These are phyloP conservation scores for Geranium rotundifolium DNA, from an alignment of 345 rosid species.

Conservation along the genomic window DNA sequence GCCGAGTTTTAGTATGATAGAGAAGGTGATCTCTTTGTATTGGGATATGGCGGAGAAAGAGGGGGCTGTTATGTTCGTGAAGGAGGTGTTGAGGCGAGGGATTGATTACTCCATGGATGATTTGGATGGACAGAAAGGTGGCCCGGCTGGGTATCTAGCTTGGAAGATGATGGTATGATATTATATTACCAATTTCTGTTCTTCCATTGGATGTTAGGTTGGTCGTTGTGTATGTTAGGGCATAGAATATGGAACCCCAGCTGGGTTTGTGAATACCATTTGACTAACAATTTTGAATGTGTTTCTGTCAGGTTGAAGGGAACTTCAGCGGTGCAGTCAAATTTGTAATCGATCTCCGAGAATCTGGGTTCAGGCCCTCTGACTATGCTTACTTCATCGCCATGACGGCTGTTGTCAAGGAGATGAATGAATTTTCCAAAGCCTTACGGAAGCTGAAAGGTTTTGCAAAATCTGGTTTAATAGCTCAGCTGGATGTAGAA, in stretches of 20 bases:
- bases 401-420: conserved; percentile 90
- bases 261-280: background rate
- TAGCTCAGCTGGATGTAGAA: conserved; percentile 49
- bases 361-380: conserved; percentile 76
- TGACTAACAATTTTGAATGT: background rate
- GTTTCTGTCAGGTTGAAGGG: conserved; percentile 54
- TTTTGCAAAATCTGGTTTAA: conserved; percentile 41
- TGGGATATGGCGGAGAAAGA: conserved; percentile 67
- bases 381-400: conserved; percentile 75
- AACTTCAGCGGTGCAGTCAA: conserved; percentile 58
- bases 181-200: background rate
- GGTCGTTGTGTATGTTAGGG: background rate
- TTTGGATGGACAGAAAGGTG: conserved; percentile 55
- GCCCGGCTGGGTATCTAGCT: conserved; percentile 84
- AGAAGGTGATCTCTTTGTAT: conserved; percentile 78
- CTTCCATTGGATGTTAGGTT: background rate
- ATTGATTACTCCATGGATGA: conserved; percentile 29
- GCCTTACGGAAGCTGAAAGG: conserved; percentile 60
- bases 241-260: background rate
- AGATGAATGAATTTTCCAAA: conserved; percentile 66
- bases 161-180: conserved; percentile 87
- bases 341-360: conserved; percentile 49
- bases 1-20: conserved; percentile 85
- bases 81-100: conserved; percentile 52
- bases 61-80: conserved; percentile 49